Conservation (phyloP, 208 protist species). For the Leishmania major region DNA sequence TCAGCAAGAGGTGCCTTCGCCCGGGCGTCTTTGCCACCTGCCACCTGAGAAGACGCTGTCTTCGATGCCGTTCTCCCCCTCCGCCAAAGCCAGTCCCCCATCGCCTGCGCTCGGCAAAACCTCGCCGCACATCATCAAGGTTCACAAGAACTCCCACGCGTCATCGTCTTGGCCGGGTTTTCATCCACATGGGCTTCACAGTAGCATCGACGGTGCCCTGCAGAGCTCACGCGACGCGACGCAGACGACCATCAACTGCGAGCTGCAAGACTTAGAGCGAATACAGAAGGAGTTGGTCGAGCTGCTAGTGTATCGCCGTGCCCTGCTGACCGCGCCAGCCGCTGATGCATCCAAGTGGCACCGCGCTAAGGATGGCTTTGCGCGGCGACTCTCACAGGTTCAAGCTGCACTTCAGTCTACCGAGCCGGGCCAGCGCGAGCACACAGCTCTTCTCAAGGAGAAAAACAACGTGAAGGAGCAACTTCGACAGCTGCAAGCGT, state of each 20-base stretch:
- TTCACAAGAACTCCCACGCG: background rate
- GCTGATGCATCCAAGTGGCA: conserved; percentile 49
- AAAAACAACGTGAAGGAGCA: conserved; percentile 34
- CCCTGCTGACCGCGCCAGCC: conserved; percentile 33
- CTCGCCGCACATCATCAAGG: conserved; percentile 2
- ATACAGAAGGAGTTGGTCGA: conserved; percentile 71
- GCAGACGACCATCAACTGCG: conserved; percentile 53
- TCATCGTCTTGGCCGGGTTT: background rate
- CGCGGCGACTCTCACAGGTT: conserved; percentile 39
- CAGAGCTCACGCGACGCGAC: background rate
- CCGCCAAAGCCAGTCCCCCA: background rate
- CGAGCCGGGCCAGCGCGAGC: conserved; percentile 4
- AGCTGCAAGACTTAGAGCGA: conserved; percentile 44
- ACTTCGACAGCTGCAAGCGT: conserved; percentile 47
- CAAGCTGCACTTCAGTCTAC: conserved; percentile 27
- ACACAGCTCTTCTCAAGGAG: conserved; percentile 29
- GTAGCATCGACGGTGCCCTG: background rate
- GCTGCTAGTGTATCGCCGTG: conserved; percentile 42
- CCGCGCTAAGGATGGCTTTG: conserved; percentile 48
- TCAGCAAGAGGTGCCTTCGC: background rate
- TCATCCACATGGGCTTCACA: background rate
- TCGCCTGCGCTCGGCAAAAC: background rate
- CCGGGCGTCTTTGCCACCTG: background rate
- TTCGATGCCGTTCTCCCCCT: background rate
- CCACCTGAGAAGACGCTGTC: conserved; percentile 4